Percentiles rank a stretch among this genome's conserved stretches.
These are phyloP conservation scores for Pythium graminicola DNA, from an alignment of 352 stramenopile genomes.

Conservation along the genomic window DNA sequence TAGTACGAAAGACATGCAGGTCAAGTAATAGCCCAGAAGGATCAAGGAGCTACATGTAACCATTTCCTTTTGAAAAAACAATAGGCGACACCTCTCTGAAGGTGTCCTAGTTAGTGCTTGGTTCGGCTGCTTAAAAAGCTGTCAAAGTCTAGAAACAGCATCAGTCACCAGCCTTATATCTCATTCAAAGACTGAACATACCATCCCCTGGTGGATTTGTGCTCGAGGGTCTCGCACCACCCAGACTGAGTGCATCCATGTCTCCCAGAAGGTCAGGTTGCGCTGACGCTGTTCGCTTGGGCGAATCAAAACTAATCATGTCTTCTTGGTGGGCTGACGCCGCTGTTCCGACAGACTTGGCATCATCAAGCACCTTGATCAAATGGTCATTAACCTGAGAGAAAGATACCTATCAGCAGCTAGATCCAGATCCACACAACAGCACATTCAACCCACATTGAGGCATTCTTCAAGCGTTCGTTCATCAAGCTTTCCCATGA, in stretches of 20 bases:
- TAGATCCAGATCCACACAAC: not conserved
- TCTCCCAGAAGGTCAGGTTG: constrained; percentile 15
- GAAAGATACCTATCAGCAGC: not conserved
- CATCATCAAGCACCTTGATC: constrained; percentile 68
- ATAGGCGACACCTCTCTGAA: not conserved
- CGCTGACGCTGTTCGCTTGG: constrained; percentile 21
- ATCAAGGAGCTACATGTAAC: not conserved
- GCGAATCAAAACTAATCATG: constrained; percentile 62
- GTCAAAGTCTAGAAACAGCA: constrained; percentile 28
- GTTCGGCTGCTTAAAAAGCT: constrained; percentile 36
- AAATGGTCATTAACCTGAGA: constrained; percentile 76
- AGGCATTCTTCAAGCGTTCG: constrained; percentile 72
- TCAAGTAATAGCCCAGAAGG: constrained; percentile 28
- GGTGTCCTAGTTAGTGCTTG: constrained; percentile 12
- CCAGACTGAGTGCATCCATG: constrained; percentile 18
- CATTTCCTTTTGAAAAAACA: not conserved
- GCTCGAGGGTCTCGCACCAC: not conserved
- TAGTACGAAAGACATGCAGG: constrained; percentile 65
- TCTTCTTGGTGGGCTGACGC: constrained; percentile 17
- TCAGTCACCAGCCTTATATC: not conserved
- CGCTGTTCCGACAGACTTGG: constrained; percentile 12
- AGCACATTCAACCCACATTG: constrained; percentile 35
- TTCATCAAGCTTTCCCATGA: constrained; percentile 82
- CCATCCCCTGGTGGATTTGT: too few relatives aligned
- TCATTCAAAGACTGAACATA: too few relatives aligned